phyloP scores from a whole-genome alignment of 2,329 filamentous ascomycete genomes.

The Botrytis hyacinthi region DNA sequence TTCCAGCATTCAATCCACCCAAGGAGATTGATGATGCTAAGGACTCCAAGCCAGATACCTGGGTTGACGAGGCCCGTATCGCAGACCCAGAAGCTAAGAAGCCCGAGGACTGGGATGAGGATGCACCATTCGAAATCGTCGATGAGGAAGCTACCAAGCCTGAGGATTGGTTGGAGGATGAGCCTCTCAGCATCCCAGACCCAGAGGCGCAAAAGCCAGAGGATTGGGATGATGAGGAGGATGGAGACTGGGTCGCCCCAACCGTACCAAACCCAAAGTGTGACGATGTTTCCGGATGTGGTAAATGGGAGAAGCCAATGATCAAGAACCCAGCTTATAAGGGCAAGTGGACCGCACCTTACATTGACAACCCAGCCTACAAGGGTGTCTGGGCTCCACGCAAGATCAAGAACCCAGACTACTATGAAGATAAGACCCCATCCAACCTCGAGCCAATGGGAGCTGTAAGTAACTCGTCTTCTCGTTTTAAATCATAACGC shows the following conservation, averaged over 20 bases:
- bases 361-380: slow-evolving; percentile 96
- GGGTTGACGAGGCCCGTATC: slow-evolving; percentile 93
- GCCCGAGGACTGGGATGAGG: slow-evolving; percentile 99
- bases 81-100: slow-evolving; percentile 90
- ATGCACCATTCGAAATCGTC: slow-evolving; percentile 92
- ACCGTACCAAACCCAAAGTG: slow-evolving; percentile 96
- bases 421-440: slow-evolving; percentile 95
- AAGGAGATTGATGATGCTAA: slow-evolving; percentile 94
- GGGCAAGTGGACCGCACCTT: slow-evolving; percentile 91
- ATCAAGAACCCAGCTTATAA: slow-evolving; percentile 92
- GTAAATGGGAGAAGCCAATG: slow-evolving; percentile 86
- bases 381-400: slow-evolving; percentile 92
- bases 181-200: slow-evolving; percentile 79
- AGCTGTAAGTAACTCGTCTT: slow-evolving; percentile 63
- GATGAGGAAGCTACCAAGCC: slow-evolving; percentile 90
- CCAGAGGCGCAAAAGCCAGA: slow-evolving; percentile 96
- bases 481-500: slow-evolving; percentile 23
- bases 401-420: slow-evolving; percentile 96
- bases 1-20: slow-evolving; percentile 85
- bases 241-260: slow-evolving; percentile 88
- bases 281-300: slow-evolving; percentile 87
- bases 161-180: slow-evolving; percentile 93
- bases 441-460: slow-evolving; percentile 98
- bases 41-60: slow-evolving; percentile 90
- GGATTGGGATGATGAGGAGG: slow-evolving; percentile 99